These are phyloP conservation scores for Melocanna baccifera DNA, from an alignment of 176 grass and related monocot species.

Conservation along the genomic window DNA sequence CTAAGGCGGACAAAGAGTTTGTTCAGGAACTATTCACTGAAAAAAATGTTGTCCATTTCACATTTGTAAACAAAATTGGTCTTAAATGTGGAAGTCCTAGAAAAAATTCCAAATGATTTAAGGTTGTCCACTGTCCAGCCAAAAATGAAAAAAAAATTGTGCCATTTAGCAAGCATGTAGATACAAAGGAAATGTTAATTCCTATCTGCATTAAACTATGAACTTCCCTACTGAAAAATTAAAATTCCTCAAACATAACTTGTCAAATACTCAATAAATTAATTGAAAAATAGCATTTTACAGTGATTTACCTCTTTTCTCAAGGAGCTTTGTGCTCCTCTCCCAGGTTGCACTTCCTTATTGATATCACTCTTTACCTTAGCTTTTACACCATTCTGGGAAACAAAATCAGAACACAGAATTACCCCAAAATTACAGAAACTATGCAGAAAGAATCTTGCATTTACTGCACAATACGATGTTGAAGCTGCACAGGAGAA, in stretches of 20 bases:
- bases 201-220: not conserved
- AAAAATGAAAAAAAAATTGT: not conserved
- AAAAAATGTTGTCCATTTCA: not conserved
- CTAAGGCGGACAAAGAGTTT: not conserved
- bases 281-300: not conserved
- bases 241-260: not conserved
- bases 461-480: not conserved
- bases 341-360: slow-evolving; percentile 35
- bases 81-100: not conserved
- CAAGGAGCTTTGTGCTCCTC: slow-evolving; percentile 55
- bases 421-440: slow-evolving; percentile 12
- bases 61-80: not conserved
- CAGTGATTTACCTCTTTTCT: slow-evolving; percentile 68
- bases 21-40: not conserved
- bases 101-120: not conserved
- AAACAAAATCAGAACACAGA: slow-evolving; percentile 35
- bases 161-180: not conserved
- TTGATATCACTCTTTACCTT: slow-evolving; percentile 35
- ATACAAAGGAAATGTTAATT: not conserved
- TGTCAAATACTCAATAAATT: not conserved
- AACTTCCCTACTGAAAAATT: not conserved
- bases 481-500: not conserved
- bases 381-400: slow-evolving; percentile 49
- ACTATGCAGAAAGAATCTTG: not conserved
- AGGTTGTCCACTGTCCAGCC: not conserved